Base-by-base conservation (phyloP, 495 filamentous ascomycete genomes). In the Aspergillus mulundensis region DNA sequence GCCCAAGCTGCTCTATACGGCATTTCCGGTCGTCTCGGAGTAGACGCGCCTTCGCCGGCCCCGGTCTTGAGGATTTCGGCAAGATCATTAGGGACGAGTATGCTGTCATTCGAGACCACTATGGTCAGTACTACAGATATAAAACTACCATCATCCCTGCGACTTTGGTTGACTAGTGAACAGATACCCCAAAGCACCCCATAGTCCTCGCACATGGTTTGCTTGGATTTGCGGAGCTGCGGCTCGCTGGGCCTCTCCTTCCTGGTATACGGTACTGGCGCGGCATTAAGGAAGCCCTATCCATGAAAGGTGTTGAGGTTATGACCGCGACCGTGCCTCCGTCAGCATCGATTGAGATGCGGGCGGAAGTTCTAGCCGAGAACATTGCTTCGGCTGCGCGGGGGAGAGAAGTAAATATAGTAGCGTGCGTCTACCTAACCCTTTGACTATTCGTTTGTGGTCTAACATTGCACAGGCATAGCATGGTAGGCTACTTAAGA, bases 191-290 rank as follows among this genome's bases (percentile, higher is more conserved):
- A 14, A 85, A 85, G 66, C 62, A 91, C 61, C 87, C 87, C 11
- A 81, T 95, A 34, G 84, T 94, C 39, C 84, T 95, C 7, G 90
- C 91, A 7, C 93, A 98, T 74, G 93, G 93, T 39, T 78, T 98
- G 28, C 74, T 98, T 36, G 93, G 93, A 34, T 98, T 98, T 69
- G 86, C 91, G 54, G 87, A 96, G 67, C 74, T 96, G 46, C 85
- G 77, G 28, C 71, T 95, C 5, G 86, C 83, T 8, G 88, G 90
- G 12, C 75, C 73, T 40, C 80, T 80, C 56, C 69, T 96, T 2
- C 92, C 91, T 0, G 81, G 86, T 3, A 83, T 97, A 20, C 83
- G 88, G 36, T 97, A 97, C 69, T 97, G 93, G 93, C 84, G 87
- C 32, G 93, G 93, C 1, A 96, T 97, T 58, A 84, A 81, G 34